Conservation (phyloP, 352 stramenopile species). For the Pythium guiyangense region DNA sequence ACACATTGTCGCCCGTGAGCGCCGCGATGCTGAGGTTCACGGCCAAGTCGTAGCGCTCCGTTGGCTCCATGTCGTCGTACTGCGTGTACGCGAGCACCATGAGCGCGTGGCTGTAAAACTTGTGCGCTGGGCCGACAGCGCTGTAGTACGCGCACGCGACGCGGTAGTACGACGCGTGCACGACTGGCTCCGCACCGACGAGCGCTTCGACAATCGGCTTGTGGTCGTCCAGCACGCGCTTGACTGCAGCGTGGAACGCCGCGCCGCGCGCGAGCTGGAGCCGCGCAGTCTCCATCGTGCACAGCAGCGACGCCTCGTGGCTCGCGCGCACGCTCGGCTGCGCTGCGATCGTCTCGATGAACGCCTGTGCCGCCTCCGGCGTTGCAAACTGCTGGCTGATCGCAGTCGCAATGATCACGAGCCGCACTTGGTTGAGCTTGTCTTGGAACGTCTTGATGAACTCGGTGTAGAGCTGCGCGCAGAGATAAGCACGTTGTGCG, state of each 20-base stretch:
- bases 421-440: constrained; percentile 94
- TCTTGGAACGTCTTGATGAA: constrained; percentile 94
- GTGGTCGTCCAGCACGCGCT: constrained; percentile 66
- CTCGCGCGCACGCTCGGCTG: constrained; percentile 60
- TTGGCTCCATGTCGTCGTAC: constrained; percentile 81
- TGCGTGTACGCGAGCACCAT: constrained; percentile 96
- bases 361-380: constrained; percentile 58
- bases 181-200: constrained; percentile 84
- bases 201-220: constrained; percentile 76
- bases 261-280: constrained; percentile 63
- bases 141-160: constrained; percentile 93
- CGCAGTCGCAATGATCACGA: constrained; percentile 90
- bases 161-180: constrained; percentile 92
- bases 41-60: constrained; percentile 86
- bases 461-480: constrained; percentile 86
- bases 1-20: constrained; percentile 95
- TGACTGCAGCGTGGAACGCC: constrained; percentile 53
- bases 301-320: constrained; percentile 66
- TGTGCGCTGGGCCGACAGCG: constrained; percentile 88
- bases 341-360: constrained; percentile 57
- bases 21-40: constrained; percentile 95
- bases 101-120: constrained; percentile 96
- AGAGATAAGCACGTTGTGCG: neutral
- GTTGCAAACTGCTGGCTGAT: constrained; percentile 79
- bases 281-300: constrained; percentile 71